Conservation (phyloP, 2,329 filamentous ascomycete genomes). For the Fusarium sp. region DNA sequence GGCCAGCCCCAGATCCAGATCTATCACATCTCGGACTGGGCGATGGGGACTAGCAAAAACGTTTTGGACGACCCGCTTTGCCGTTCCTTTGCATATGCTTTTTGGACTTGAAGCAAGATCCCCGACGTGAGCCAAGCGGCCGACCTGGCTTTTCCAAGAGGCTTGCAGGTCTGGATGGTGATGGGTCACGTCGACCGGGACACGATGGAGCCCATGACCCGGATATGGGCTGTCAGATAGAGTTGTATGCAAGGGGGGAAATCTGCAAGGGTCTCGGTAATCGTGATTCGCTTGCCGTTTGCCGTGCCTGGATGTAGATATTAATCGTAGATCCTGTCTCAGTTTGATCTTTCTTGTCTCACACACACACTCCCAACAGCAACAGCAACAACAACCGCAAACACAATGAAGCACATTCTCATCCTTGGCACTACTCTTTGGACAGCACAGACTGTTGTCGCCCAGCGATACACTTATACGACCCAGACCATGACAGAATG, state of each 20-base stretch:
- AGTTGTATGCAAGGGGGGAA: slow-evolving; percentile 31
- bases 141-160: slow-evolving; percentile 5
- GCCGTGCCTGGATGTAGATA: slow-evolving; percentile 32
- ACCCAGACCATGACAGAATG: slow-evolving; percentile 43
- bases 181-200: slow-evolving; percentile 9
- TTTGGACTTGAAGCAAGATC: background rate
- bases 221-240: slow-evolving; percentile 28
- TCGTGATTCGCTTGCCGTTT: slow-evolving; percentile 22
- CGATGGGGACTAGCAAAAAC: background rate
- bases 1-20: slow-evolving; percentile 3
- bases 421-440: slow-evolving; percentile 20
- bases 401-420: slow-evolving; percentile 35
- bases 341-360: slow-evolving; percentile 15
- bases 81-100: slow-evolving; percentile 9
- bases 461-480: slow-evolving; percentile 43
- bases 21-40: slow-evolving; percentile 4
- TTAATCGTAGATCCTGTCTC: slow-evolving; percentile 38
- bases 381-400: background rate
- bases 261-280: slow-evolving; percentile 27
- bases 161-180: slow-evolving; percentile 15
- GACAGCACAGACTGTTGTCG: slow-evolving; percentile 22
- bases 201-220: slow-evolving; percentile 3
- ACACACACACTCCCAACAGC: background rate
- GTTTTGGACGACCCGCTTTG: background rate
- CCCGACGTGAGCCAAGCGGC: slow-evolving; percentile 10